phyloP scores from a whole-genome alignment of 176 grass and related monocot genomes.

The Phyllostachys edulis region DNA sequence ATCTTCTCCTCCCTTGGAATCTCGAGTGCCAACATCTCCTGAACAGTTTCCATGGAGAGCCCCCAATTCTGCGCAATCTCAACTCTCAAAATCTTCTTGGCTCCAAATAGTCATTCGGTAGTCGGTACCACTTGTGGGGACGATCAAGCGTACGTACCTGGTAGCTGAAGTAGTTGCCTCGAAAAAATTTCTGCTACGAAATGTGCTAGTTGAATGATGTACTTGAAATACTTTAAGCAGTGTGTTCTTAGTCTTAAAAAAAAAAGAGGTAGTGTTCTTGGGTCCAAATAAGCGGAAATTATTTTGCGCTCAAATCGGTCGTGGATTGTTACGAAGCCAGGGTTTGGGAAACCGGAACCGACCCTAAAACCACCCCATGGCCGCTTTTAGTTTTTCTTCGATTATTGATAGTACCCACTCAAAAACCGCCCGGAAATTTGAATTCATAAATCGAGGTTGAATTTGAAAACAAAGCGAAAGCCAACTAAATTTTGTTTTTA shows the following conservation, averaged over 20 bases:
- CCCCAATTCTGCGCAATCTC: neutral
- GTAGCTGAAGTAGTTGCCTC: neutral
- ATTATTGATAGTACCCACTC: neutral
- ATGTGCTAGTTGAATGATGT: neutral
- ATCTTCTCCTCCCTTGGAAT: neutral
- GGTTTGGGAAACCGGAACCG: too few relatives aligned
- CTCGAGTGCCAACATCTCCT: too few relatives aligned
- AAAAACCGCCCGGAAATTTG: neutral
- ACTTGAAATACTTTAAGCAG: too few relatives aligned
- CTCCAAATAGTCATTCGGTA: neutral
- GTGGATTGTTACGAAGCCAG: neutral
- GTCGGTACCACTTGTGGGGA: neutral
- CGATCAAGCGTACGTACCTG: neutral
- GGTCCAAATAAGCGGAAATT: neutral
- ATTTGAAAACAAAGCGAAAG: too few relatives aligned
- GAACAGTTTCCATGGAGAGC: too few relatives aligned
- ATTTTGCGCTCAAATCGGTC: neutral
- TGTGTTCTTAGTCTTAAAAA: too few relatives aligned
- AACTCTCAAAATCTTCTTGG: neutral
- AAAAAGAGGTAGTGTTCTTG: neutral
- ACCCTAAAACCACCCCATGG: neutral
- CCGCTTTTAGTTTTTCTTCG: neutral
- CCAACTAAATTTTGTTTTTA: too few relatives aligned
- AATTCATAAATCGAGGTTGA: neutral
- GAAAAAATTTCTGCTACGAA: neutral